Evolutionary conservation across 2,329 filamentous ascomycete species (phyloP), one percentile per base, ranked within the genome.

Genomic region (Colletotrichum echinochloae): DNA sequence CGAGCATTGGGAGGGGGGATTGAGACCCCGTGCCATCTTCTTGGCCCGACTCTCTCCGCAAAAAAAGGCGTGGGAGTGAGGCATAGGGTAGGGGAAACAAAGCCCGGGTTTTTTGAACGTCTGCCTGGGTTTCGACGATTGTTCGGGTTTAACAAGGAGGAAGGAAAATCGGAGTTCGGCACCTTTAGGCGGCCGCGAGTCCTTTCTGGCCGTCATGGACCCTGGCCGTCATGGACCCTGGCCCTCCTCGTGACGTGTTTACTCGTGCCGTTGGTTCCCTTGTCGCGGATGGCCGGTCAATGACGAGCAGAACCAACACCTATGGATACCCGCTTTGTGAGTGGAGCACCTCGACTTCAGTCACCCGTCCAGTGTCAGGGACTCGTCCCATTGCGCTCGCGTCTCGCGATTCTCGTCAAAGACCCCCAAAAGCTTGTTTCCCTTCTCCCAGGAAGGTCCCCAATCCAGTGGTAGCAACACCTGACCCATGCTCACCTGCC

Each of bases 31-130:
- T 66, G 62, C 41, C 44, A 57, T 66, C n/a, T 70, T 70, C n/a
- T 18, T 60, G 54, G 41, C 52, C 64, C 59, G 64, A 57, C 18
- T 59, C 56, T 56, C 39, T n/a, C 66, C 64, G 62, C 41, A 60
- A 33, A 12, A 33, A 12, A 26, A 51, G 30, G 33, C 59, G 59
- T 60, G 28, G 56, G 56, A 30, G 52, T 16, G 52, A 39, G 41
- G n/a, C n/a, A n/a, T n/a, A n/a, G 46, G 28, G 16, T 30, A 3
- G 14, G 14, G 26, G 9, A 52, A 52, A 70, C 64, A 54, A 35
- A 55, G 66, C 35, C 68, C 68, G 59, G 67, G 57, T 59, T 64
- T 57, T 70, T 57, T 57, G 57, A 67, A 67, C 12, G 46, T n/a
- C n/a, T 41, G 30, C 30, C 49, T 33, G 33, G 48, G 20, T 57